Conservation (phyloP, 1,284 basidiomycete genomes). For the Ustilago tritici region DNA sequence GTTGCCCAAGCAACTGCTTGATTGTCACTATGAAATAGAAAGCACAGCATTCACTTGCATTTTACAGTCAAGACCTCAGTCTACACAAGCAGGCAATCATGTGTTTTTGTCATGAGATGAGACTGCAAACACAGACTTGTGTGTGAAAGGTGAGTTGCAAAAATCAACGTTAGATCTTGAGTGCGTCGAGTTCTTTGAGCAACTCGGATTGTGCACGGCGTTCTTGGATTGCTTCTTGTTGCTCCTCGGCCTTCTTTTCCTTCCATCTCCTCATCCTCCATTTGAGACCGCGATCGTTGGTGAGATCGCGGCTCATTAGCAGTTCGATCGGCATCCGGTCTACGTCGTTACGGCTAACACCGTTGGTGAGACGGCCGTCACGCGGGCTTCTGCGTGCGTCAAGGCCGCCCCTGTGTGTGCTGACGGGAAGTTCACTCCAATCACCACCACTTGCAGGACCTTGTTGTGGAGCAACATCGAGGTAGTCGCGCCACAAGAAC, state of each 20-base stretch:
- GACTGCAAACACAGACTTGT: conserved; percentile 13
- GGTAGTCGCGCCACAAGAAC: conserved; percentile 65
- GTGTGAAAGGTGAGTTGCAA: neutral
- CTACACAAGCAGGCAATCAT: neutral
- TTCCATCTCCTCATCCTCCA: conserved; percentile 65
- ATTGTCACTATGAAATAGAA: neutral
- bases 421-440: conserved; percentile 47
- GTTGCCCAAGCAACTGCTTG: conserved; percentile 25
- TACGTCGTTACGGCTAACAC: conserved; percentile 51
- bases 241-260: conserved; percentile 38
- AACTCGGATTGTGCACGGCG: conserved; percentile 29
- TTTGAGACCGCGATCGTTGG: conserved; percentile 62
- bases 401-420: conserved; percentile 25
- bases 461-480: conserved; percentile 59
- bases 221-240: conserved; percentile 23
- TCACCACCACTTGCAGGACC: conserved; percentile 63
- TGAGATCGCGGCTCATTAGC: conserved; percentile 64
- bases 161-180: conserved; percentile 41
- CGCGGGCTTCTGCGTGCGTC: conserved; percentile 28
- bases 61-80: neutral
- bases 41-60: neutral
- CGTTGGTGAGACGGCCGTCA: conserved; percentile 41
- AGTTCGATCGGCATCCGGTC: conserved; percentile 68
- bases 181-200: conserved; percentile 59
- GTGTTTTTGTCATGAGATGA: conserved; percentile 4